phyloP scores from a whole-genome alignment of 352 stramenopile genomes.

The Phytophthora europaea region DNA sequence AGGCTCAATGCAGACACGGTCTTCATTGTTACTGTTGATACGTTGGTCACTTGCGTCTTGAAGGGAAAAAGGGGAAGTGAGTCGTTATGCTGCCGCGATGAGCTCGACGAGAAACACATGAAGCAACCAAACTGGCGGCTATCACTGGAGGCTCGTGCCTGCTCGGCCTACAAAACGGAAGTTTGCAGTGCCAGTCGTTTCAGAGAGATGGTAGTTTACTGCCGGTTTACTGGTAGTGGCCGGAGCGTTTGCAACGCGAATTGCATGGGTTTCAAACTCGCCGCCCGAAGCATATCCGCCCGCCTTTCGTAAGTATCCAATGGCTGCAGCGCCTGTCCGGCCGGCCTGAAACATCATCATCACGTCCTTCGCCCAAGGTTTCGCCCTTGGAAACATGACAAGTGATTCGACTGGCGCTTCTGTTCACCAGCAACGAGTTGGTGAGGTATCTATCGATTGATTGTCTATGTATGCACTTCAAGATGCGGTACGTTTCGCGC shows the following conservation, averaged over 20 bases:
- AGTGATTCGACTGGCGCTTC: background rate
- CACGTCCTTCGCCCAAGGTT: no score
- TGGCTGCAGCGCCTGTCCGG: background rate
- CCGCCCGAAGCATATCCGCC: background rate
- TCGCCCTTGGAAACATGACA: no score
- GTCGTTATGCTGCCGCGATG: background rate
- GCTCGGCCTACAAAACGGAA: background rate
- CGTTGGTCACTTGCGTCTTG: background rate
- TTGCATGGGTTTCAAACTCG: slow-evolving; percentile 16
- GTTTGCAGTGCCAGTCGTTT: slow-evolving; percentile 8
- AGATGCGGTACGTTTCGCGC: no score
- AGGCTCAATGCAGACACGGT: slow-evolving; percentile 4
- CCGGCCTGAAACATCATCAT: no score
- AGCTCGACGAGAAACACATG: background rate
- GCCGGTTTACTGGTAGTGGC: background rate
- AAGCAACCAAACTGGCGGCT: background rate
- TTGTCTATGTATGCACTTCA: no score
- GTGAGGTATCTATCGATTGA: no score
- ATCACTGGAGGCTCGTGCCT: background rate
- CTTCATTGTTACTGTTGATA: slow-evolving; percentile 28
- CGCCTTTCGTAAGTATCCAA: background rate
- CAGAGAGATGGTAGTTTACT: slow-evolving; percentile 20
- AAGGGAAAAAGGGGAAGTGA: slow-evolving; percentile 32
- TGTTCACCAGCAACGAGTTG: background rate
- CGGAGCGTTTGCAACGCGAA: slow-evolving; percentile 4